Evolutionary conservation across 73 alveolate genomes (phyloP).

Genomic region (Uronychia binucleata): DNA sequence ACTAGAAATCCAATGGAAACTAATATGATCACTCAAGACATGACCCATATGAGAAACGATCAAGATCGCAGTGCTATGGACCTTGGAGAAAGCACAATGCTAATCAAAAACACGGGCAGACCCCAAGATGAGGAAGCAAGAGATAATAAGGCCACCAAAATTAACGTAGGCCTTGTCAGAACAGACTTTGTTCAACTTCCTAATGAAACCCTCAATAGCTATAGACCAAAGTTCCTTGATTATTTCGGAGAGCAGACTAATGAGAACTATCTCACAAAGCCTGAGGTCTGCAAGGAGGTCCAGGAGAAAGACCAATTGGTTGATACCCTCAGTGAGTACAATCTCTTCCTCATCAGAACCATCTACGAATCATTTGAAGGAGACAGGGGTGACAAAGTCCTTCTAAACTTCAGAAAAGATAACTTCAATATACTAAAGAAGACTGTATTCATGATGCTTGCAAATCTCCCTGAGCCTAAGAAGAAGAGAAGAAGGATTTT

Average conservation of each 20-base stretch:
- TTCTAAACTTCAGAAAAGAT: background rate
- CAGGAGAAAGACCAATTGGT: background rate
- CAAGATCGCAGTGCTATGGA: background rate
- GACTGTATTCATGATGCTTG: background rate
- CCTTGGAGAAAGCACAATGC: background rate
- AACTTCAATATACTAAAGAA: background rate
- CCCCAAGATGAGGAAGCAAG: background rate
- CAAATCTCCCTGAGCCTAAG: background rate
- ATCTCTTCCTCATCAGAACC: background rate
- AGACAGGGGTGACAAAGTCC: background rate
- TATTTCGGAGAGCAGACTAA: background rate
- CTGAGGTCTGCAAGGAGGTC: background rate
- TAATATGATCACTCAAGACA: background rate
- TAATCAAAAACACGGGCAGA: background rate
- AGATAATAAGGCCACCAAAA: background rate
- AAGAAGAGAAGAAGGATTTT: background rate
- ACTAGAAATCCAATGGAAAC: background rate
- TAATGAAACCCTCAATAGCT: background rate
- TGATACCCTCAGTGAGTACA: background rate
- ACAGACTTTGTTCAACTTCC: background rate
- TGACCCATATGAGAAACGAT: background rate
- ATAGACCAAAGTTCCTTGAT: background rate
- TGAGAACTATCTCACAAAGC: background rate
- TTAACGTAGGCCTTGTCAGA: background rate
- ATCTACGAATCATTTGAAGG: background rate